These are phyloP conservation scores for Puccinia horiana DNA, from an alignment of 1,284 basidiomycete genomes.

Conservation along the genomic window DNA sequence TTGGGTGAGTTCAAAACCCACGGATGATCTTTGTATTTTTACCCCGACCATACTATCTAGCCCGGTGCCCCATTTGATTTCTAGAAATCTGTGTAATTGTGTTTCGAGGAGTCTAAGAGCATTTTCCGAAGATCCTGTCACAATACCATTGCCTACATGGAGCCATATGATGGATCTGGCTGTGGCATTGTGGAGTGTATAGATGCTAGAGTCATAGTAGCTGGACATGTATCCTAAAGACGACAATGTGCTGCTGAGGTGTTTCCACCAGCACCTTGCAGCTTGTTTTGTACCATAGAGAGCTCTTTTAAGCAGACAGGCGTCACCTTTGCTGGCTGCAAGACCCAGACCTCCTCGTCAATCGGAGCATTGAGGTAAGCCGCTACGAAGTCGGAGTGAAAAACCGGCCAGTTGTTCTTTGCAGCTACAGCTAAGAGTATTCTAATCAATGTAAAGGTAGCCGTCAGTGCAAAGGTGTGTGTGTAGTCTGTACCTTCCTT, in stretches of 20 bases:
- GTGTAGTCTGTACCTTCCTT: not conserved
- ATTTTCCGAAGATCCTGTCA: not conserved
- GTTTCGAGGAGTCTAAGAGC: not conserved
- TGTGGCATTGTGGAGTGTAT: not conserved
- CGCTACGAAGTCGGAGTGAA: not conserved
- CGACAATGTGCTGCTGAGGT: not conserved
- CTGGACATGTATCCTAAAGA: not conserved
- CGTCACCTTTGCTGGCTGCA: not conserved
- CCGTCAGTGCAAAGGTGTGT: not conserved
- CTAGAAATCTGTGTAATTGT: not conserved
- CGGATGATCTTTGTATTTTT: not conserved
- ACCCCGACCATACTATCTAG: not conserved
- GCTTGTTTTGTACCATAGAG: conserved; percentile 8
- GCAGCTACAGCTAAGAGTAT: not conserved
- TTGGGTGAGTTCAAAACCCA: not conserved
- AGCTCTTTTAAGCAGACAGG: not conserved
- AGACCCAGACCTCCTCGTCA: conserved; percentile 4
- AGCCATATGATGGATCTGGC: not conserved
- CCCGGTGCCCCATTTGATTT: not conserved
- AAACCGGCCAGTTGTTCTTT: not conserved
- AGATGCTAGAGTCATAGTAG: not conserved
- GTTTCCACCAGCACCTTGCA: conserved; percentile 4
- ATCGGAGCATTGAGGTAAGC: not conserved
- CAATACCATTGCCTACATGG: not conserved
- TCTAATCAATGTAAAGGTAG: not conserved